Evolutionary conservation across 1,284 basidiomycete genomes (phyloP).

Genomic region (Cutaneotrichosporon cutaneum): DNA sequence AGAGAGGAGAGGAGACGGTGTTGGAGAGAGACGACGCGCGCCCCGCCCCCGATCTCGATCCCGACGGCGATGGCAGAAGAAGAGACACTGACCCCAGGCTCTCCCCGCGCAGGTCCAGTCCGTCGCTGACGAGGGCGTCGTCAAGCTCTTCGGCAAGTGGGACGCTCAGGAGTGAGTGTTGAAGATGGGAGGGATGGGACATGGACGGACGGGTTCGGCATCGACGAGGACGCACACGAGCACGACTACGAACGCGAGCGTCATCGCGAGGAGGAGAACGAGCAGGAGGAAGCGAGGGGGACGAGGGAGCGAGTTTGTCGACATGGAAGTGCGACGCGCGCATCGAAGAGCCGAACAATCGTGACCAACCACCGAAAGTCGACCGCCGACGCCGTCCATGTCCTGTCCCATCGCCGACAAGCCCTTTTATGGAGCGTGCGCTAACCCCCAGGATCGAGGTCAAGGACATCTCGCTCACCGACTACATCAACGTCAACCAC

Average conservation of each 20-base stretch:
- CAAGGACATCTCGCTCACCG: constrained; percentile 97
- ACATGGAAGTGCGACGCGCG: neutral
- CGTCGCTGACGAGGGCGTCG: constrained; percentile 67
- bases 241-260: neutral
- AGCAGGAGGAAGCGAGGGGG: neutral
- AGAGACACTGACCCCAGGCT: constrained; percentile 37
- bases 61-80: neutral
- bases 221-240: neutral
- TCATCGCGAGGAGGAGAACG: neutral
- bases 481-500: constrained; percentile 99
- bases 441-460: constrained; percentile 76
- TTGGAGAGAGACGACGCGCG: neutral
- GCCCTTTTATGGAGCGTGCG: neutral
- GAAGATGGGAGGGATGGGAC: neutral
- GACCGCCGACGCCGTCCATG: neutral
- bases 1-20: no score
- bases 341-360: neutral
- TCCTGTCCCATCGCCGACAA: neutral
- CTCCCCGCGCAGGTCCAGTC: constrained; percentile 81
- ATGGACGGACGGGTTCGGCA: neutral
- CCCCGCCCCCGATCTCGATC: neutral
- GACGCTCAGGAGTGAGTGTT: constrained; percentile 85
- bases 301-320: neutral
- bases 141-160: constrained; percentile 97
- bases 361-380: neutral